Base-by-base conservation (phyloP, 495 filamentous ascomycete genomes). In the Clohesyomyces aquaticus region DNA sequence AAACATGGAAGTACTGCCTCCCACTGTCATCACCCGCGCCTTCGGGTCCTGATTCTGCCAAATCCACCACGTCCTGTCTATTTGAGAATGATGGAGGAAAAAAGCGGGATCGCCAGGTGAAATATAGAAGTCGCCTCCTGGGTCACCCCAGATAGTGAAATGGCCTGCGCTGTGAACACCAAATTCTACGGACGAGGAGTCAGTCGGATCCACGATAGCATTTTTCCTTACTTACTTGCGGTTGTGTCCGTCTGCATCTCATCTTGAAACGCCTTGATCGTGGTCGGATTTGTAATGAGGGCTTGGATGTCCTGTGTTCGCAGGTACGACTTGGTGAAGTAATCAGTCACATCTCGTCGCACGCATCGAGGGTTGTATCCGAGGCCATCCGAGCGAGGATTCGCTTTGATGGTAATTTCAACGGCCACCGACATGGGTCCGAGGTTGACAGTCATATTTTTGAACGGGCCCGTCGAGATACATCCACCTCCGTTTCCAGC, bases 111-210 rank as follows among this genome's bases (percentile, higher is more conserved):
- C 61, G 10, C 61, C 54, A 25, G 61, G 61, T 1, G 2, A 3
- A 22, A 28, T 29, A 23, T 46, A 87, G 32, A 83, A 64, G 70
- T 88, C 86, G 12, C 81, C 77, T 2, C 80, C 80, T 0, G 82
- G 79, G 69, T 87, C 82, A 46, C 83, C 86, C 25, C 72, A 86
- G 53, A 87, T 82, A 1, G 79, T 74, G 66, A 81, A 85, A 63
- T 91, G 88, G 11, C 85, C 87, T 11, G 79, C 84, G 16, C 80
- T 79, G 71, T 86, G 88, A 2, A 87, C 77, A 8, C 85, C 84
- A 47, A 84, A 73, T 63, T 26, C 75, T 69, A 26, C 19, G 4
- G 14, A 22, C 14, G 22, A 22, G n/a, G 26, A 3, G 29, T 76
- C 75, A 14, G 26, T 57, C 49, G 22, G 6, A 8, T 53, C 49